These are phyloP conservation scores for Xylariaceae sp. DNA, from an alignment of 2,329 filamentous ascomycete species.

Conservation along the genomic window DNA sequence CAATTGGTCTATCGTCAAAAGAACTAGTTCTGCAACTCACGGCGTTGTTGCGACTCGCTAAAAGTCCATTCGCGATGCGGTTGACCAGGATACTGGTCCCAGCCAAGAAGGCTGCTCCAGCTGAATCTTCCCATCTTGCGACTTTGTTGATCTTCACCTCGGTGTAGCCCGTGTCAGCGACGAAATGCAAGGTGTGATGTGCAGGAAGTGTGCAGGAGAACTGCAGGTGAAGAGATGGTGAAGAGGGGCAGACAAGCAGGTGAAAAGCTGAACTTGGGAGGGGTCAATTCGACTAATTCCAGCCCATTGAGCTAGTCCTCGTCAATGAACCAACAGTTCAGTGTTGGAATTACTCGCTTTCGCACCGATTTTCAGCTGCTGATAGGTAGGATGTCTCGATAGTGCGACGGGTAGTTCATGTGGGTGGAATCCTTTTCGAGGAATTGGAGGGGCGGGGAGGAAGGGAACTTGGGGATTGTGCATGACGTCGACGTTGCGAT, in stretches of 20 bases:
- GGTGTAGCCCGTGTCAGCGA: background rate
- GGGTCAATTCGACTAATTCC: no score
- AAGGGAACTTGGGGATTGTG: background rate
- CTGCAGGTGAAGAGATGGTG: no score
- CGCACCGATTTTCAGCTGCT: no score
- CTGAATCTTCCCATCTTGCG: slow-evolving; percentile 29
- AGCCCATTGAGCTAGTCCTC: no score
- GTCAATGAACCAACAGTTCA: no score
- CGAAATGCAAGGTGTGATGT: background rate
- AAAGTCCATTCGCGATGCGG: slow-evolving; percentile 35
- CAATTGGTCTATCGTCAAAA: background rate
- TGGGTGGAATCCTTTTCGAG: background rate
- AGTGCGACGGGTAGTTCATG: no score
- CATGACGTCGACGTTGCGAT: background rate
- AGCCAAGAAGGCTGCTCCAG: slow-evolving; percentile 33
- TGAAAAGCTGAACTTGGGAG: no score
- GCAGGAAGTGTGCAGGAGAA: background rate
- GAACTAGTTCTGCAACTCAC: slow-evolving; percentile 31
- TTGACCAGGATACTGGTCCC: slow-evolving; percentile 32
- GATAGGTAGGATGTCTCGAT: no score
- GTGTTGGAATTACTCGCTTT: no score
- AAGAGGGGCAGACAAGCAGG: no score
- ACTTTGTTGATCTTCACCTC: background rate
- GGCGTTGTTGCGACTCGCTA: slow-evolving; percentile 41
- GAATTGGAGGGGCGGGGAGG: background rate